A percentile compares a stretch with the other conserved stretches of the same genome.
Conservation (phyloP, 2,329 filamentous ascomycete species). For the Zarea fungicola region DNA sequence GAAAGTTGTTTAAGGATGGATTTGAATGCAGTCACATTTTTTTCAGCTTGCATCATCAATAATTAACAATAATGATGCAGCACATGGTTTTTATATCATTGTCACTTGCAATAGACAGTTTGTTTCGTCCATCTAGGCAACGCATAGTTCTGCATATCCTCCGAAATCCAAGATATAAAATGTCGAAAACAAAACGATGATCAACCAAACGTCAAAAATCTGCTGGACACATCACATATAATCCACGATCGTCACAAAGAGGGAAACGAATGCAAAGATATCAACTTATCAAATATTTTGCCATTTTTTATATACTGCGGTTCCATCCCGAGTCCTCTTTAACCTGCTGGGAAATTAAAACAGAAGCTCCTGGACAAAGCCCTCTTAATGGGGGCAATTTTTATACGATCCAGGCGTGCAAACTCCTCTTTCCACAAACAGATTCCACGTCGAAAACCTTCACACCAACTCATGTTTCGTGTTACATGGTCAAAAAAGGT, state of each 20-base stretch:
- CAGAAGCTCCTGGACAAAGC: conserved; percentile 6
- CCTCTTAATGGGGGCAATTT: conserved; percentile 10
- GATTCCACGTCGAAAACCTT: conserved; percentile 16
- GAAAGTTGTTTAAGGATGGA: no score
- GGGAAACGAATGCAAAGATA: neutral
- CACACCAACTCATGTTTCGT: neutral
- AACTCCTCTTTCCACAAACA: conserved; percentile 11
- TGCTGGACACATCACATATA: neutral
- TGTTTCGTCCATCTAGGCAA: no score
- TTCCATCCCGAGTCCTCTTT: conserved; percentile 12
- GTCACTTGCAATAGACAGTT: no score
- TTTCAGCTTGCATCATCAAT: no score
- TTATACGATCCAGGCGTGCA: neutral
- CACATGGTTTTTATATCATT: no score
- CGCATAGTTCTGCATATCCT: no score
- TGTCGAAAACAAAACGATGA: no score
- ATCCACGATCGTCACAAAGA: neutral
- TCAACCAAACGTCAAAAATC: neutral
- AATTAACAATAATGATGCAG: no score
- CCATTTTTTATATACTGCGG: conserved; percentile 16
- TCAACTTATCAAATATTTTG: conserved; percentile 12
- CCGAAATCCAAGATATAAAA: no score
- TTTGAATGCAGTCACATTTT: no score
- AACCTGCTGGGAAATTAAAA: conserved; percentile 10
- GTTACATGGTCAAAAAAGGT: conserved; percentile 9